phyloP scores from a whole-genome alignment of 305 asterid species.

The Fraxinus sp. region DNA sequence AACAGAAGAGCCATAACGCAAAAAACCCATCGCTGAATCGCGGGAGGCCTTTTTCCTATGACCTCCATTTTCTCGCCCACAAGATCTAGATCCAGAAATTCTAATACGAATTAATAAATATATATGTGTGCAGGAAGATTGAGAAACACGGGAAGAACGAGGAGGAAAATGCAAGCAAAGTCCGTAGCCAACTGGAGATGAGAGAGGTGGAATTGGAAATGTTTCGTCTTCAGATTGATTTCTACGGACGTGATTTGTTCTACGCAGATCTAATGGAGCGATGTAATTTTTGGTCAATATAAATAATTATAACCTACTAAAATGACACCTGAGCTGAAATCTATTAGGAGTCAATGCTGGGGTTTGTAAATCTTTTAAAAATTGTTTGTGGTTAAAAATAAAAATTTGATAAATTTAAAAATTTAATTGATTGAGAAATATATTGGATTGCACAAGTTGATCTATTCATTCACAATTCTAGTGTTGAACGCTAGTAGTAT shows the following conservation, averaged over 20 bases:
- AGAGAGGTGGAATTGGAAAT: not conserved
- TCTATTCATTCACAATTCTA: not conserved
- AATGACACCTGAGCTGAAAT: not conserved
- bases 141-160: not conserved
- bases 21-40: constrained; percentile 31
- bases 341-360: not conserved
- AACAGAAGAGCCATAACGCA: constrained; percentile 24
- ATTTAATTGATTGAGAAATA: not conserved
- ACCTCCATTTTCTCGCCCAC: constrained; percentile 41
- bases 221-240: not conserved
- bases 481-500: not conserved
- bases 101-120: not conserved
- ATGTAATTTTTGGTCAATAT: not conserved
- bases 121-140: not conserved
- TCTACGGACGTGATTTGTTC: not conserved
- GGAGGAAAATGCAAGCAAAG: constrained; percentile 1
- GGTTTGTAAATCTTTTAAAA: not conserved
- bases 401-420: not conserved
- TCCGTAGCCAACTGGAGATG: not conserved
- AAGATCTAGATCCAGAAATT: constrained; percentile 9
- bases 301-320: not conserved
- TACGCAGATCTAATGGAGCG: not conserved
- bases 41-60: constrained; percentile 33
- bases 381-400: not conserved
- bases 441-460: not conserved